These are phyloP conservation scores for Umbelopsis vinacea DNA, from an alignment of 192 early-diverging fungal genomes.

Conservation along the genomic window DNA sequence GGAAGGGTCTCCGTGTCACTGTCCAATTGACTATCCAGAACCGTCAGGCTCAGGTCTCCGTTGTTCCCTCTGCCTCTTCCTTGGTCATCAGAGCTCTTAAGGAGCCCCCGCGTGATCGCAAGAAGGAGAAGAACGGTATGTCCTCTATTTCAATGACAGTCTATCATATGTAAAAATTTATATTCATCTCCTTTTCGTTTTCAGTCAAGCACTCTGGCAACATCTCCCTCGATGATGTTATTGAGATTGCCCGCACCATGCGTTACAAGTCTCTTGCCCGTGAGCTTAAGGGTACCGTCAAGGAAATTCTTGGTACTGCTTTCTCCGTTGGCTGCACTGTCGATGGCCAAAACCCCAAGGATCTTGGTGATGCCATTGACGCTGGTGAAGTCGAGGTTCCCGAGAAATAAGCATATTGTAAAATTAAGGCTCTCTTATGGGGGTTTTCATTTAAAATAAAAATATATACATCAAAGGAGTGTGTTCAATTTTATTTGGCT, in stretches of 20 bases:
- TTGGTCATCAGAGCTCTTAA: constrained; percentile 97
- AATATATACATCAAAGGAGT: not conserved
- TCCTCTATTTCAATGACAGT: not conserved
- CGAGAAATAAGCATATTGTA: constrained; percentile 20
- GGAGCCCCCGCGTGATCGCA: constrained; percentile 95
- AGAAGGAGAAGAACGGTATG: constrained; percentile 99
- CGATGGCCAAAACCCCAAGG: constrained; percentile 92
- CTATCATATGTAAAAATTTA: not conserved
- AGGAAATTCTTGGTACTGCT: constrained; percentile 94
- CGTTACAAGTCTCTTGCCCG: constrained; percentile 93
- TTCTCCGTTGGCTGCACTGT: constrained; percentile 98
- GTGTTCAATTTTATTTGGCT: no score
- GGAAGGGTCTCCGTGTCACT: constrained; percentile 99
- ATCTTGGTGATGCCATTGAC: constrained; percentile 83
- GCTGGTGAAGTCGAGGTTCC: constrained; percentile 84
- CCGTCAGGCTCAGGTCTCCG: constrained; percentile 97
- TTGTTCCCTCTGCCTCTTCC: constrained; percentile 95
- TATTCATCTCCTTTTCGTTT: not conserved
- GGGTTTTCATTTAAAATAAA: constrained; percentile 1
- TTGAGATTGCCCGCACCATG: constrained; percentile 97
- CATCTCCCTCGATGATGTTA: constrained; percentile 90
- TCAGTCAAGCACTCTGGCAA: constrained; percentile 92
- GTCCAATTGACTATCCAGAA: constrained; percentile 99
- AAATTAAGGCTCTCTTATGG: not conserved
- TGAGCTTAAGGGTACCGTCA: constrained; percentile 92